A percentile compares a stretch with the other conserved stretches of the same genome.
phyloP scores from a whole-genome alignment of 2,329 filamentous ascomycete genomes.

The Fusarium hainanense region DNA sequence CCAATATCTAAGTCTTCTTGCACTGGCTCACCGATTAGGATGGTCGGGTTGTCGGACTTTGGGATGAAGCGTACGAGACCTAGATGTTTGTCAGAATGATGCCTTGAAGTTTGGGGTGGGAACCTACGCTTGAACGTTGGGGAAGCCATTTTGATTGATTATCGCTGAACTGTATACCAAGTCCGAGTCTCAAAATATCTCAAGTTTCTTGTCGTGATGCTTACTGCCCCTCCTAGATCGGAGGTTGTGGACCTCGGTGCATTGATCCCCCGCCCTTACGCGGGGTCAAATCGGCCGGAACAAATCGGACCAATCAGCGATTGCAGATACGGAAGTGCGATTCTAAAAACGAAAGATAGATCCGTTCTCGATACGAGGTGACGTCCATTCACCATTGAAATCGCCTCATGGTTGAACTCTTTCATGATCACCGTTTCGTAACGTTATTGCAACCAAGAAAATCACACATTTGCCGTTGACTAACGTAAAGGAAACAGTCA shows the following conservation, averaged over 20 bases:
- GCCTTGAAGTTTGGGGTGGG: no score
- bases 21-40: not conserved
- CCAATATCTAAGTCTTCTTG: not conserved
- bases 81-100: no score
- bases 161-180: no score
- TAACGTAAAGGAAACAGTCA: not conserved
- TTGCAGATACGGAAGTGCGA: accelerated
- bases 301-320: not conserved
- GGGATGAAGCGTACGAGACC: constrained; percentile 14
- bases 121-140: constrained; percentile 4
- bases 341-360: constrained; percentile 2
- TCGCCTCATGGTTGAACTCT: accelerated
- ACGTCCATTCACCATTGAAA: no score
- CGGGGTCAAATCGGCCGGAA: no score
- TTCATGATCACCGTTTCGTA: no score
- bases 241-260: not conserved
- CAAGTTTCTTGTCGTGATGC: no score
- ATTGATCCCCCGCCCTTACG: not conserved
- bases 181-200: no score
- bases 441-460: no score
- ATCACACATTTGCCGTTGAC: no score
- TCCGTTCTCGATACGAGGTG: not conserved
- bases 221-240: constrained; percentile 7
- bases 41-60: not conserved
- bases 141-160: no score